These are phyloP conservation scores for Phytophthora hibernalis DNA, from an alignment of 352 stramenopile species.

Conservation along the genomic window DNA sequence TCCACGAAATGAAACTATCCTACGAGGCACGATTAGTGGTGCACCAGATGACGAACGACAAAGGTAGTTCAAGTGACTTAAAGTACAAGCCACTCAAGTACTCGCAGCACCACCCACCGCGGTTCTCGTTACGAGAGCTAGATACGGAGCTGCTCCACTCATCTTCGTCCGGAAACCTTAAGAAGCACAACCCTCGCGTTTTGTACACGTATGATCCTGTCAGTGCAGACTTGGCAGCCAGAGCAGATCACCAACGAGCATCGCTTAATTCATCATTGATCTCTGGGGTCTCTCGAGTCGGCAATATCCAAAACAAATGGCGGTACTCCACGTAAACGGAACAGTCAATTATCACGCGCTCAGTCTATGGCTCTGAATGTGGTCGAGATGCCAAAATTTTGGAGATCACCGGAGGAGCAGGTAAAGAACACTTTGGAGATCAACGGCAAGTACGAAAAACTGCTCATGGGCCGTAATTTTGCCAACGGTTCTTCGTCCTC, in stretches of 20 bases:
- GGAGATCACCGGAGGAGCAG: slow-evolving; percentile 48
- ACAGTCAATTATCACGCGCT: slow-evolving; percentile 25
- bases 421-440: slow-evolving; percentile 41
- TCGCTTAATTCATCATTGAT: slow-evolving; percentile 23
- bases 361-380: slow-evolving; percentile 52
- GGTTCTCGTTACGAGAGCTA: slow-evolving; percentile 56
- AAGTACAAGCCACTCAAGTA: slow-evolving; percentile 87
- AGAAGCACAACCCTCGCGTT: slow-evolving; percentile 34
- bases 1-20: slow-evolving; percentile 73
- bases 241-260: slow-evolving; percentile 29
- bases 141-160: slow-evolving; percentile 29
- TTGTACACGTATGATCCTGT: slow-evolving; percentile 42
- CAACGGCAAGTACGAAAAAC: slow-evolving; percentile 54
- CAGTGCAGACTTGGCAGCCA: slow-evolving; percentile 35
- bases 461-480: slow-evolving; percentile 41
- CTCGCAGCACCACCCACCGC: slow-evolving; percentile 54
- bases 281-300: slow-evolving; percentile 11
- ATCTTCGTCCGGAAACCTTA: slow-evolving; percentile 33
- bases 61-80: slow-evolving; percentile 43
- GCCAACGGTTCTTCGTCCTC: slow-evolving; percentile 31
- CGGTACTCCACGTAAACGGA: slow-evolving; percentile 15
- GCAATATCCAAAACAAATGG: slow-evolving; percentile 18
- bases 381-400: slow-evolving; percentile 52
- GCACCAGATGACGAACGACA: slow-evolving; percentile 46
- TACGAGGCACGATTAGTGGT: slow-evolving; percentile 75